phyloP scores from a whole-genome alignment of 1,284 basidiomycete species.

The Moesziomyces sp. region DNA sequence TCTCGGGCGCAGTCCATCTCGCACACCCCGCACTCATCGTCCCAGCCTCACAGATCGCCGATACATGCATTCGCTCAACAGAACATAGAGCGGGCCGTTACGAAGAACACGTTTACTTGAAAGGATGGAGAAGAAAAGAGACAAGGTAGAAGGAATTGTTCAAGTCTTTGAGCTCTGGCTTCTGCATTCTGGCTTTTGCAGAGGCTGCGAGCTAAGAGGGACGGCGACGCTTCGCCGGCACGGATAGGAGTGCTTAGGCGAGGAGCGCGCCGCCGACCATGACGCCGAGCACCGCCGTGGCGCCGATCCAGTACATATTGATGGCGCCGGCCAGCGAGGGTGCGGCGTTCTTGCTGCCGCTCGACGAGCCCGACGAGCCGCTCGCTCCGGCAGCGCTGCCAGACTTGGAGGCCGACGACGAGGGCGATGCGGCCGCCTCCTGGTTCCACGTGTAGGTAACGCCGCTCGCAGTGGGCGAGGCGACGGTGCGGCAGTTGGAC shows the following conservation, averaged over 20 bases:
- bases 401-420: conserved; percentile 7
- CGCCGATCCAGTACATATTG: conserved; percentile 16
- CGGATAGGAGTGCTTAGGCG: background rate
- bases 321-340: conserved; percentile 4
- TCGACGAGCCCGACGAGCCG: conserved; percentile 5
- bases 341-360: conserved; percentile 27
- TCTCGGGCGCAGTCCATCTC: no score
- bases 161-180: background rate
- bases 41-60: no score
- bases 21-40: no score
- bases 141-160: background rate
- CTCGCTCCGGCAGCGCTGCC: background rate
- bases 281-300: conserved; percentile 17
- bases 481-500: conserved; percentile 46
- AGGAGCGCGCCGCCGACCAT: conserved; percentile 20
- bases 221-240: background rate
- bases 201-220: background rate
- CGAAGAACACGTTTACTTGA: no score
- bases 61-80: no score
- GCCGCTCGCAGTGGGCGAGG: conserved; percentile 50
- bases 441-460: conserved; percentile 62
- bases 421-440: conserved; percentile 19
- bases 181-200: no score
- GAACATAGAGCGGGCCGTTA: no score
- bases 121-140: no score